Percentiles rank a stretch among this genome's conserved stretches.
These are phyloP conservation scores for Talinum fruticosum DNA, from an alignment of 148 eudicot genomes.

Conservation along the genomic window DNA sequence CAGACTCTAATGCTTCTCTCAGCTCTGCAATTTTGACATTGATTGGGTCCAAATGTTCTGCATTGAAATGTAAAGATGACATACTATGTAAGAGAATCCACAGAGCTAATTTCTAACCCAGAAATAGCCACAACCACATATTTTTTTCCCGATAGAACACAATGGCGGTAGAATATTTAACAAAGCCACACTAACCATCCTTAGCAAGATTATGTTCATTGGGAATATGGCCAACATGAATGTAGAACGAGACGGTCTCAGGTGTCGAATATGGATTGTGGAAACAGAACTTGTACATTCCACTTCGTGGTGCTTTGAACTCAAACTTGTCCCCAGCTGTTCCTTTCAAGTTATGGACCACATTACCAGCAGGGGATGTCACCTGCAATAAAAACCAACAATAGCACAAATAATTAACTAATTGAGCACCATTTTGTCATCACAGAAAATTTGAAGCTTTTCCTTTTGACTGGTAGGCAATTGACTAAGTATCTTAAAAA, in stretches of 20 bases:
- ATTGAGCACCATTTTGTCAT: background rate
- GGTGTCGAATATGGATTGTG: conserved; percentile 72
- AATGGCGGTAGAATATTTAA: background rate
- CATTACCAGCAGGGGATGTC: conserved; percentile 66
- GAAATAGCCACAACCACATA: background rate
- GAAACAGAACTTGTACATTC: conserved; percentile 92
- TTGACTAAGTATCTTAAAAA: background rate
- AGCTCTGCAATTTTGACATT: conserved; percentile 92
- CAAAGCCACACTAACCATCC: conserved; percentile 60
- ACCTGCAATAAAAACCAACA: conserved; percentile 46
- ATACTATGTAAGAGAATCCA: background rate
- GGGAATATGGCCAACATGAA: conserved; percentile 92
- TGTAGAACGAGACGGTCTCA: conserved; percentile 87
- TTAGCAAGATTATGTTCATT: conserved; percentile 81
- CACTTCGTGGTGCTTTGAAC: conserved; percentile 77
- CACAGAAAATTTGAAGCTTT: background rate
- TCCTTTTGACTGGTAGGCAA: too few relatives aligned
- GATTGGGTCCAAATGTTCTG: conserved; percentile 96
- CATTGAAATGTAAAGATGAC: conserved; percentile 11
- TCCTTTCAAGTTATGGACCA: conserved; percentile 64
- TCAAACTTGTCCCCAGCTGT: conserved; percentile 90
- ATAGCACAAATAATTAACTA: conserved; percentile 3
- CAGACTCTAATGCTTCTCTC: conserved; percentile 85
- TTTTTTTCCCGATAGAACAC: too few relatives aligned
- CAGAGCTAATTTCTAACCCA: background rate